Conservation (phyloP, 495 filamentous ascomycete species). For the Hypoxylon rickii region DNA sequence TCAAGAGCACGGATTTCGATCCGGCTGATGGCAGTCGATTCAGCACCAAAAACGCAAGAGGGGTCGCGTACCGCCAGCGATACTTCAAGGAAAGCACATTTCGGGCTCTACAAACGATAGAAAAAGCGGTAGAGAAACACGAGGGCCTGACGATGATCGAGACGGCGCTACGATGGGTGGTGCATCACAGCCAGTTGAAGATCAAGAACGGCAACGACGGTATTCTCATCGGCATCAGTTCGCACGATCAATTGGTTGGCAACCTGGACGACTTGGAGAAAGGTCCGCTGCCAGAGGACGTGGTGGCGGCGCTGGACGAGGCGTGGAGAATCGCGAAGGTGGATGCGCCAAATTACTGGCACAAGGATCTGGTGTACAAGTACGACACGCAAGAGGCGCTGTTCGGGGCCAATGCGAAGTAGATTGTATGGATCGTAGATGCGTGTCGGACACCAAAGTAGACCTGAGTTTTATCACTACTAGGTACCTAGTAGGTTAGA, state of each 20-base stretch:
- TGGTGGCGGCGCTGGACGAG: conserved; percentile 77
- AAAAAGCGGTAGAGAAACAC: conserved; percentile 74
- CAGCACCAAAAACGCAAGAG: conserved; percentile 56
- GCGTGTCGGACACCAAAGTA: too few relatives aligned
- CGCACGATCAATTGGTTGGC: conserved; percentile 69
- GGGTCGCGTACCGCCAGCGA: conserved; percentile 71
- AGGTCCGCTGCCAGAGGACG: conserved; percentile 83
- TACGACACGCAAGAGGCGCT: conserved; percentile 73
- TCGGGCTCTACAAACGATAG: conserved; percentile 72
- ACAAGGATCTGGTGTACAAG: conserved; percentile 71
- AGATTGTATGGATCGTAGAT: neutral
- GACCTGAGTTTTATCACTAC: too few relatives aligned
- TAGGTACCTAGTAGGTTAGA: too few relatives aligned
- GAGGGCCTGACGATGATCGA: conserved; percentile 76
- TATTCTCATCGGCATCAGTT: conserved; percentile 79
- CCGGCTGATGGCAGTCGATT: conserved; percentile 70
- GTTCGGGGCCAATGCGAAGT: conserved; percentile 53
- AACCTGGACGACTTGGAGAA: conserved; percentile 83
- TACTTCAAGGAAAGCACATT: conserved; percentile 85
- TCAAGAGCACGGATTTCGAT: conserved; percentile 67
- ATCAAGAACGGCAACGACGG: conserved; percentile 79
- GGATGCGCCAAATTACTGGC: conserved; percentile 76
- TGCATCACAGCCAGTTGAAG: conserved; percentile 79
- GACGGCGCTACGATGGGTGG: conserved; percentile 78
- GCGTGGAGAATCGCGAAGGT: conserved; percentile 72